Percentiles rank a stretch among this genome's conserved stretches.
These are phyloP conservation scores for Phalaenopsis aphrodite DNA, from an alignment of 106 monocot genomes.

Conservation along the genomic window DNA sequence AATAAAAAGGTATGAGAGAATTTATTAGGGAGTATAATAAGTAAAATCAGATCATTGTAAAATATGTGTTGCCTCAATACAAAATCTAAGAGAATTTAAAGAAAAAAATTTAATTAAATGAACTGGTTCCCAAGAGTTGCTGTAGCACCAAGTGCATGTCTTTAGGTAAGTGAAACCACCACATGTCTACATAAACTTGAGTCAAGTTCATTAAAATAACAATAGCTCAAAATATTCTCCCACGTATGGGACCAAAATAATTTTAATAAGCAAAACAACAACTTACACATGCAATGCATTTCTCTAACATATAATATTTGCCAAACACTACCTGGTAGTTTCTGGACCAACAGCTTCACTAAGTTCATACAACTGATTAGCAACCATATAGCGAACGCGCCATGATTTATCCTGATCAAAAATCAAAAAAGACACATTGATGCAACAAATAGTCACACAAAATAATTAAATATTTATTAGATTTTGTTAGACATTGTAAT, in stretches of 20 bases:
- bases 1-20: neutral
- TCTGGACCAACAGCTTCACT: constrained; percentile 69
- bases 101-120: neutral
- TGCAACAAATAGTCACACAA: neutral
- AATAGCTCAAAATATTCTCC: constrained; percentile 3
- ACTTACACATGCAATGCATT: neutral
- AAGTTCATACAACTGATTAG: constrained; percentile 94
- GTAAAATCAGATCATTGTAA: neutral
- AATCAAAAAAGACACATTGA: neutral
- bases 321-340: constrained; percentile 5
- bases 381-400: constrained; percentile 98
- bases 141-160: neutral
- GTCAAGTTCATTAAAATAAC: neutral
- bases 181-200: neutral
- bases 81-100: neutral
- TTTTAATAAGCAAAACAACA: neutral
- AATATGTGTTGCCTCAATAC: neutral
- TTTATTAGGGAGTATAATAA: neutral
- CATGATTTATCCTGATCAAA: constrained; percentile 87
- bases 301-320: neutral
- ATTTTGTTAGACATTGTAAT: neutral
- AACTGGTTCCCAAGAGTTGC: neutral
- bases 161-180: neutral
- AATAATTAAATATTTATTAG: neutral
- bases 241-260: neutral